A percentile compares a stretch with the other conserved stretches of the same genome.
These are phyloP conservation scores for Trichocladium uniseriatum DNA, from an alignment of 495 filamentous ascomycete genomes.

Conservation along the genomic window DNA sequence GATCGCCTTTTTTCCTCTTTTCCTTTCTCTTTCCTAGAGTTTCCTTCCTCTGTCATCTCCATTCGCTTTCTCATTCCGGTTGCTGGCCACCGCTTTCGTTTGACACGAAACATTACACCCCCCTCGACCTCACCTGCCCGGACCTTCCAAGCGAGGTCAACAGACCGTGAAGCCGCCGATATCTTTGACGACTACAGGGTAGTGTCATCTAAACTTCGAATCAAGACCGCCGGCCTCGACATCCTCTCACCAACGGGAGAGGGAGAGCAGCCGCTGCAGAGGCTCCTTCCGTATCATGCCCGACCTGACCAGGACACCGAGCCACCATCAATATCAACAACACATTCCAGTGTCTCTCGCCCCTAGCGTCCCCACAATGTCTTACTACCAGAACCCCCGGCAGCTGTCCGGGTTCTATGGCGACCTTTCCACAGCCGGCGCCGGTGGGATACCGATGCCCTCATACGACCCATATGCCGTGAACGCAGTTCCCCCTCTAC, in stretches of 20 bases:
- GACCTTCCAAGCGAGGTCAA: slow-evolving; percentile 10
- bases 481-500: slow-evolving; percentile 26
- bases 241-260: slow-evolving; percentile 1
- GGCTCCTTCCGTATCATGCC: slow-evolving; percentile 20
- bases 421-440: slow-evolving; percentile 19
- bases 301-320: slow-evolving; percentile 24
- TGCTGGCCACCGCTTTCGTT: slow-evolving; percentile 35
- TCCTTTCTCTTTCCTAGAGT: slow-evolving; percentile 23
- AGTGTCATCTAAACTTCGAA: slow-evolving; percentile 8
- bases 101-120: slow-evolving; percentile 33
- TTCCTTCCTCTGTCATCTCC: slow-evolving; percentile 21
- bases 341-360: slow-evolving; percentile 17
- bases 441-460: slow-evolving; percentile 19
- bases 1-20: slow-evolving; percentile 15
- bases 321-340: slow-evolving; percentile 26
- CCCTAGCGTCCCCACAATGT: slow-evolving; percentile 16
- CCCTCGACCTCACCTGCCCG: neutral
- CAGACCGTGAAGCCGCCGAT: slow-evolving; percentile 1
- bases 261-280: slow-evolving; percentile 5
- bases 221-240: neutral
- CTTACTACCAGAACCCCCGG: slow-evolving; percentile 23
- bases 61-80: slow-evolving; percentile 17
- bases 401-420: slow-evolving; percentile 22
- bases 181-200: slow-evolving; percentile 8
- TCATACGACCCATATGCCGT: slow-evolving; percentile 33